phyloP scores from a whole-genome alignment of 306 rosid species.

The Quercus dentata region DNA sequence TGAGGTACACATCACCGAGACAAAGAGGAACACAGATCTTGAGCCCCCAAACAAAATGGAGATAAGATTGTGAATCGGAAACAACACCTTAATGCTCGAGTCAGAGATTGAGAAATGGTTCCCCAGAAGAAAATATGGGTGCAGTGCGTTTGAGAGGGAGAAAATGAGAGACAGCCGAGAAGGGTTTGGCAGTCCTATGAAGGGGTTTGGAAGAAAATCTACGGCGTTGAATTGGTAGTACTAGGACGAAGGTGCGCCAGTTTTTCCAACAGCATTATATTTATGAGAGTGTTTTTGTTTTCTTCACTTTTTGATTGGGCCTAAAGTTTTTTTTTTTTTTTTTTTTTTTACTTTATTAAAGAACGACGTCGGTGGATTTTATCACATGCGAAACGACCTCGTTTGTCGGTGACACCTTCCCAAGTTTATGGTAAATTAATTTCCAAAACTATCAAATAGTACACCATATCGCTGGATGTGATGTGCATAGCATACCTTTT shows the following conservation, averaged over 20 bases:
- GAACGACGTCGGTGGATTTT: too few species aligned
- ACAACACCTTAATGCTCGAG: neutral
- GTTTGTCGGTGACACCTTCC: too few species aligned
- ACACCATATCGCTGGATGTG: too few species aligned
- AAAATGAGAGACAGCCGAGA: neutral
- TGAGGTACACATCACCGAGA: slow-evolving; percentile 39
- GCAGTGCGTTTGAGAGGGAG: neutral
- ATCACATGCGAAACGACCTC: too few species aligned
- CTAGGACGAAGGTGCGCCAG: neutral
- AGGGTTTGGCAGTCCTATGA: neutral
- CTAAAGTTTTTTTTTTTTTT: too few species aligned
- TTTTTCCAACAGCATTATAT: neutral
- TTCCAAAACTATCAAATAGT: too few species aligned
- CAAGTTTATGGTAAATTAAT: too few species aligned
- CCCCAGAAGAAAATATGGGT: neutral
- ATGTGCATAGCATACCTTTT: too few species aligned
- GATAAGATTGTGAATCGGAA: neutral
- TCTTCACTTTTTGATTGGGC: too few species aligned
- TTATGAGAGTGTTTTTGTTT: too few species aligned
- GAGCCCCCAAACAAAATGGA: neutral
- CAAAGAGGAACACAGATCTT: slow-evolving; percentile 24
- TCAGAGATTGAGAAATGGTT: neutral
- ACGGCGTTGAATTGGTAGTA: neutral
- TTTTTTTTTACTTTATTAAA: too few species aligned
- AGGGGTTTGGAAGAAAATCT: neutral